Base-by-base conservation (phyloP, 495 filamentous ascomycete genomes). In the Rusavskia elegans region DNA sequence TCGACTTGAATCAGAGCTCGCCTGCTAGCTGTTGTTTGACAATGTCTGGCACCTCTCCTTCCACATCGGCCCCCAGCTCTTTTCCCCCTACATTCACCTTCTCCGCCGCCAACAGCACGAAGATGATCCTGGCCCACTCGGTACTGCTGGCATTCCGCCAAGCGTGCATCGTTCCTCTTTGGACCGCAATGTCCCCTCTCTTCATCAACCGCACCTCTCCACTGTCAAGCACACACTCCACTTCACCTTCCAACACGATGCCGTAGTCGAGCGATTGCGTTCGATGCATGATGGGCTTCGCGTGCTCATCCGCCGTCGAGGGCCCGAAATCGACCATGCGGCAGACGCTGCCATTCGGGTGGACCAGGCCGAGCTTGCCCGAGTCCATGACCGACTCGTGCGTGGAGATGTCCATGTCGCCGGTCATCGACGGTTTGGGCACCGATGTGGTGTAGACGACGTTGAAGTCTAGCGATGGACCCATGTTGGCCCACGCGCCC, bases 241-340 rank as follows among this genome's bases (percentile, higher is more conserved):
- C 61, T 58, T 75, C 61, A 0, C 86, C 86, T 60, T 89, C 84
- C n/a, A 92, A 53, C 25, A 92, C 76, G 52, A 88, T 72, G 3
- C 84, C 84, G 49, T 84, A 89, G 55, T 90, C 86, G 4, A 92
- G 64, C 16, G 74, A 80, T 59, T 80, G 71, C 3, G 86, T 88
- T 0, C 84, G 72, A 54, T 89, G 86, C 75, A 89, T 65, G 1
- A 69, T 36, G 0, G 57, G 49, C 19, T 16, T 21, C 7, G 55
- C 16, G 5, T 54, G 55, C 44, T 3, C 44, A 16, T 25, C 44
- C 9, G 6, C 19, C 14, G 44, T 16, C 3, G 23, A 46, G 0
- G 64, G 62, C 9, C 55, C 54, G 25, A 61, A 55, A 35, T 64
- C 62, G 39, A 64, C 54, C n/a, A 64, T 63, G 16, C 58, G 53